Base-by-base conservation (phyloP, 805 yeast genomes). In the Saccharomycopsis sp. region DNA sequence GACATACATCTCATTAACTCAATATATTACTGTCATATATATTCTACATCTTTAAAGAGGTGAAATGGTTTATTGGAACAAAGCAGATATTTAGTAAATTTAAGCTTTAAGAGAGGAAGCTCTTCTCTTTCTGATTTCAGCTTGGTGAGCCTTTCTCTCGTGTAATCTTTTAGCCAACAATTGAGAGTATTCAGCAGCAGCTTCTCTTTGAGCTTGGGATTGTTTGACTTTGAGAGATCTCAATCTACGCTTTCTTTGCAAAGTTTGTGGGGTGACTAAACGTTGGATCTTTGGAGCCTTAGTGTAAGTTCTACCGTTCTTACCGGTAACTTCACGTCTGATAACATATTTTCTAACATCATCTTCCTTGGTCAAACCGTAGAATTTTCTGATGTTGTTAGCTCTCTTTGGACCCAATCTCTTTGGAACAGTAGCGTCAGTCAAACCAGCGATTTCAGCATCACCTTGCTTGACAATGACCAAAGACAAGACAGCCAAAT, bases 321-420 rank as follows among this genome's bases (percentile, higher is more conserved):
- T 96, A 53, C 64, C 64, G 82, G 86, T 86, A 70, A 94, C 87
- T 79, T 93, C 97, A 83, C 99, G 92, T 85, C 98, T 94, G 75
- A 94, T 86, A 71, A 94, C 99, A 80, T 84, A 94, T 80, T 83
- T 80, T 77, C 80, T 78, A 66, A 77, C 81, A 73, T 89, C 96
- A 73, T 88, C 96, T 78, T 88, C 96, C 83, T 89, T 88, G 80
- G 96, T 76, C 73, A 90, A 87, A 82, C 97, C 98, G 76, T 89
- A 94, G 96, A 94, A 94, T 82, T 94, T 93, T 88, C 98, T 92
- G 80, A 94, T 94, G 93, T 93, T 81, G 96, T 91, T 93, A 75
- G 99, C 99, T 88, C 99, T 91, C 96, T 94, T 94, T 81, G 99
- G 99, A 75, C 99, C 99, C 76, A 94, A 87, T 86, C 98, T 92